Base-by-base conservation (phyloP, 352 stramenopile genomes). In the Globisporangium lucens region DNA sequence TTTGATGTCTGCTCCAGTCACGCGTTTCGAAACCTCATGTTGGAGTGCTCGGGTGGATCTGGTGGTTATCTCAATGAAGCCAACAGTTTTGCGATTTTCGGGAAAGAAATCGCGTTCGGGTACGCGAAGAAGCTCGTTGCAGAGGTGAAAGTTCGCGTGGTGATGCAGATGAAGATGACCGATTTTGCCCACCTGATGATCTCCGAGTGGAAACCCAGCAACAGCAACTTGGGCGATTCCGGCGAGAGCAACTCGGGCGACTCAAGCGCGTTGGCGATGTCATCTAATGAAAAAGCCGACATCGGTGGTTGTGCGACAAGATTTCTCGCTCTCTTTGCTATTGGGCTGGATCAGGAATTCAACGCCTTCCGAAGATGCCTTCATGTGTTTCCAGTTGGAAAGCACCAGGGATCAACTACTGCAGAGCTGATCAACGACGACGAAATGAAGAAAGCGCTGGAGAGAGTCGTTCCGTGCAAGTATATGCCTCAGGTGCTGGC, bases 331-430 rank as follows among this genome's bases (percentile, higher is more conserved):
- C 66, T 90, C 2, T 89, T 88, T 68, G 83, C 79, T 0, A 73
- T 91, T 9, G 78, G 79, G 2, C 59, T 93, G 8, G 83, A 93
- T 51, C 78, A 83, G 12, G 81, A 91, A 20, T 93, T 93, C 62
- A 82, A 89, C 38, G 61, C 75, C 0, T 87, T 89, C 10, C 82
- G 79, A 8, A 73, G 81, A 22, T 93, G 85, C 69, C 63, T 93
- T 24, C 79, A 88, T 61, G 81, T 85, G 17, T 60, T 77, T 13
- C 72, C 76, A 4, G 69, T 85, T 24, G 63, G 56, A 20, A 24
- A 46, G 33, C 58, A 64, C 4, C 61, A 71, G 22, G 57, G 20
- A 17, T 60, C 66, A 17, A 67, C 72, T 0, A 72, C 77, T 9
- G 59, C 51, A n/a, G 63, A 77, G 52, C 29, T 85, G 9, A 56